Conservation (phyloP, 441 rosid species). For the Gossypium trilobum region DNA sequence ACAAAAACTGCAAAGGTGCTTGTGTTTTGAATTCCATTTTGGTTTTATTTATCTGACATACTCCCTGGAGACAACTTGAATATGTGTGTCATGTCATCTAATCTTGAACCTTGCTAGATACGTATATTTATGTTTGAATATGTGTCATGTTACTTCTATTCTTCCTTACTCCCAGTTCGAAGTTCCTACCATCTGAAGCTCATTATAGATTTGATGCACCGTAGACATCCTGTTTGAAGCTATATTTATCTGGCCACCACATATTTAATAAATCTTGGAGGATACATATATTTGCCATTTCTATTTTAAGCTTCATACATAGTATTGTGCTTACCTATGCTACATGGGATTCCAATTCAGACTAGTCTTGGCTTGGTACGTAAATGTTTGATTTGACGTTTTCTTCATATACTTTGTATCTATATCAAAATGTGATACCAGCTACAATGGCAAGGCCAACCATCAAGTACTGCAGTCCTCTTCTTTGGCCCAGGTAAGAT, state of each 20-base stretch:
- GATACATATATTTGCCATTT: not conserved
- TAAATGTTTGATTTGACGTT: not conserved
- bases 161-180: not conserved
- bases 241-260: not conserved
- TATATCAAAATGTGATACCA: not conserved
- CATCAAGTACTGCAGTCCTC: not conserved
- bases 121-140: not conserved
- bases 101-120: not conserved
- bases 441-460: not conserved
- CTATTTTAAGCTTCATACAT: no score
- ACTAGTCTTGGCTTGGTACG: not conserved
- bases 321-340: not conserved
- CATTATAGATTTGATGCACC: not conserved
- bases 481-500: not conserved
- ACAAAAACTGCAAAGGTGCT: not conserved
- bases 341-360: not conserved
- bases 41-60: not conserved
- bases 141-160: not conserved
- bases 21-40: not conserved
- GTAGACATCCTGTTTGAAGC: not conserved
- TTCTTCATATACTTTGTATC: not conserved
- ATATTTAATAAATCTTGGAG: not conserved
- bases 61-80: slow-evolving; percentile 1
- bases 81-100: slow-evolving; percentile 5
- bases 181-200: not conserved